Base-by-base conservation (phyloP, 1,284 basidiomycete species). In the Cutaneotrichosporon spelunceum region DNA sequence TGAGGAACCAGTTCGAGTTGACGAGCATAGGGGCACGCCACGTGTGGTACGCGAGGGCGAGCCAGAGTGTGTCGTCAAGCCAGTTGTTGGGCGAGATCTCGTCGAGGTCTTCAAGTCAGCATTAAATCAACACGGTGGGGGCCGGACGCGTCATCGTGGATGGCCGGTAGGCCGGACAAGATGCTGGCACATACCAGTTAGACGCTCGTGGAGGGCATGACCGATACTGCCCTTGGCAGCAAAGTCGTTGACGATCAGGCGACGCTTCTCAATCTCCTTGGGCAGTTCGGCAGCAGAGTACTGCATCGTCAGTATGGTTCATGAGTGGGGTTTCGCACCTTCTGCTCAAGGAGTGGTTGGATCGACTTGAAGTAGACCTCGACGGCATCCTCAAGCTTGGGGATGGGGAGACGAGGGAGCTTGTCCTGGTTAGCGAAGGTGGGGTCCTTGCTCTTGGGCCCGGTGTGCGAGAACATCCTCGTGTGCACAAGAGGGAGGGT, bases 1-100 rank as follows among this genome's bases (percentile, higher is more conserved):
- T 83, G 49, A 97, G 82, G 94, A 94, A 98, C 94, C 94, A 98
- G 74, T 98, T 97, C 10, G 93, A 95, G 79, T 98, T 91, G 72
- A 99, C 80, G 61, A 92, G 82, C 33, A 98, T 81, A 0, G 95
- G 92, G 1, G 86, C 85, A 50, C 94, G 85, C 87, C 88, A 92
- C 78, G 93, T 89, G 65, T 92, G 87, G 79, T 98, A 99, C 0
- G 91, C 88, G 68, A 90, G 88, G 68, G 89, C 87, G 61, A 88
- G 82, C 95, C 95, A 98, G 71, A 94, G 89, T 59, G 91, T 92
- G 79, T 98, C 94, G 70, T 96, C 87, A 14, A 99, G 84, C 95
- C 95, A 98, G 77, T 96, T 97, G 78, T 89, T 84, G 0, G 91
- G 90, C 8, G 93, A 94, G 2, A 83, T 81, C 69, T 84, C 86